These are phyloP conservation scores for Amphibolis antarctica DNA, from an alignment of 106 monocot species.

Conservation along the genomic window DNA sequence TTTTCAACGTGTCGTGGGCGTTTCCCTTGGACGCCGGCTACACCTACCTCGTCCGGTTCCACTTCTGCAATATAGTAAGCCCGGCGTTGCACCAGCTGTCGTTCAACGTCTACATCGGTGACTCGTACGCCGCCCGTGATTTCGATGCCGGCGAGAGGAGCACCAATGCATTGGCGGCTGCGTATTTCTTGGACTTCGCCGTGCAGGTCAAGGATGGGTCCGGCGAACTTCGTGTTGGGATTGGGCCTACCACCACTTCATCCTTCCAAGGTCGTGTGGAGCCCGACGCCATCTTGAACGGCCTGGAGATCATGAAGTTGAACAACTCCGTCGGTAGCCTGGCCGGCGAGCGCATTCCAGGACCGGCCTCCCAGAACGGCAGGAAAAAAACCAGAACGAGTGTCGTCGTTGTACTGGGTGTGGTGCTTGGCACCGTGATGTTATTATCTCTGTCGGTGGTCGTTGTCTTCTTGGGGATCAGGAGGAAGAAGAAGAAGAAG, in stretches of 20 bases:
- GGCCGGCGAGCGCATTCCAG: conserved; percentile 4
- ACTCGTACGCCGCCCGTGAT: no score
- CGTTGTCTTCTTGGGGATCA: no score
- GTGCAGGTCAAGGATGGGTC: conserved; percentile 2
- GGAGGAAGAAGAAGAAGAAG: no score
- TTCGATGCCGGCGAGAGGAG: neutral
- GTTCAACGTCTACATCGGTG: conserved; percentile 19
- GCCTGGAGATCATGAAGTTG: conserved; percentile 19
- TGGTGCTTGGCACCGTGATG: no score
- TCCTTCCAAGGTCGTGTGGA: no score
- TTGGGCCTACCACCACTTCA: conserved; percentile 19
- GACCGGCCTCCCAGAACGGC: conserved; percentile 6
- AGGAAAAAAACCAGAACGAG: conserved; percentile 21
- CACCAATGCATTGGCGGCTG: neutral
- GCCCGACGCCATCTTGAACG: conserved; percentile 19
- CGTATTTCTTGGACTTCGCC: conserved; percentile 15
- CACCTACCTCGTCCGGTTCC: conserved; percentile 10
- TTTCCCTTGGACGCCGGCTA: neutral
- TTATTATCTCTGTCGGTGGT: no score
- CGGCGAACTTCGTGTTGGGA: conserved; percentile 1
- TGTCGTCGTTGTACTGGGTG: conserved; percentile 30
- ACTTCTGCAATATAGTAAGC: conserved; percentile 28
- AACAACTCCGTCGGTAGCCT: neutral
- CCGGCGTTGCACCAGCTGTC: neutral
- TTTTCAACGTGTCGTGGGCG: conserved; percentile 10